phyloP scores from a whole-genome alignment of 805 yeast species.

The Sugiyamaella floridensis region DNA sequence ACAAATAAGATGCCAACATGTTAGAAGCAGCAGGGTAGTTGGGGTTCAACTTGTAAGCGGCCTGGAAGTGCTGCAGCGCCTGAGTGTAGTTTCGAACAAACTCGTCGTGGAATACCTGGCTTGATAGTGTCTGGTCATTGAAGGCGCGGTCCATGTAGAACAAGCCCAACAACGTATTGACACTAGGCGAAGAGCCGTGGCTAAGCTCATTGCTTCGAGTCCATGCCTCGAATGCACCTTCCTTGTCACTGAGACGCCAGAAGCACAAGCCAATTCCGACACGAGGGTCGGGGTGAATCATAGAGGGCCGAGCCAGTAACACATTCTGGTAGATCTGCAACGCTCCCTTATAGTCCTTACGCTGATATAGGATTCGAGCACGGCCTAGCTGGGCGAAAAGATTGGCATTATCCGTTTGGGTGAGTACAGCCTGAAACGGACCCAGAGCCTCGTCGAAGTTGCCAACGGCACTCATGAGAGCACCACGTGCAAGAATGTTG shows the following conservation, averaged over 20 bases:
- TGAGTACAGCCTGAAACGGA: conserved; percentile 54
- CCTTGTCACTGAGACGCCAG: conserved; percentile 77
- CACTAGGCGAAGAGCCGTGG: conserved; percentile 46
- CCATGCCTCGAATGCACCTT: conserved; percentile 79
- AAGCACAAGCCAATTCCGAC: conserved; percentile 91
- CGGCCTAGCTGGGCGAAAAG: conserved; percentile 74
- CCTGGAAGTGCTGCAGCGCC: conserved; percentile 45
- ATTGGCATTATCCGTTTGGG: conserved; percentile 49
- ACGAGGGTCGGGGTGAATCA: conserved; percentile 83
- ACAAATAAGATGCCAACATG: conserved; percentile 63
- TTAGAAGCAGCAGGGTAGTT: conserved; percentile 58
- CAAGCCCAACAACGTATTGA: conserved; percentile 58
- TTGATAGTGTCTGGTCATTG: conserved; percentile 37
- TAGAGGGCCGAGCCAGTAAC: conserved; percentile 59
- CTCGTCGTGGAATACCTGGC: conserved; percentile 23
- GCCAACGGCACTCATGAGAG: conserved; percentile 50
- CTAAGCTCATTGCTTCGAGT: conserved; percentile 64
- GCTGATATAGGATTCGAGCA: conserved; percentile 71
- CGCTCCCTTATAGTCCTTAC: conserved; percentile 65
- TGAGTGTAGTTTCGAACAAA: conserved; percentile 53
- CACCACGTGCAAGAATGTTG: conserved; percentile 60
- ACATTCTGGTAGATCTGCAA: conserved; percentile 79
- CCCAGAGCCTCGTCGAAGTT: conserved; percentile 66
- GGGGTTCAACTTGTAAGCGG: conserved; percentile 36
- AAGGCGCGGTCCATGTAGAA: conserved; percentile 62